Conservation (phyloP, 2,329 filamentous ascomycete species). For the Madurella fahalii region DNA sequence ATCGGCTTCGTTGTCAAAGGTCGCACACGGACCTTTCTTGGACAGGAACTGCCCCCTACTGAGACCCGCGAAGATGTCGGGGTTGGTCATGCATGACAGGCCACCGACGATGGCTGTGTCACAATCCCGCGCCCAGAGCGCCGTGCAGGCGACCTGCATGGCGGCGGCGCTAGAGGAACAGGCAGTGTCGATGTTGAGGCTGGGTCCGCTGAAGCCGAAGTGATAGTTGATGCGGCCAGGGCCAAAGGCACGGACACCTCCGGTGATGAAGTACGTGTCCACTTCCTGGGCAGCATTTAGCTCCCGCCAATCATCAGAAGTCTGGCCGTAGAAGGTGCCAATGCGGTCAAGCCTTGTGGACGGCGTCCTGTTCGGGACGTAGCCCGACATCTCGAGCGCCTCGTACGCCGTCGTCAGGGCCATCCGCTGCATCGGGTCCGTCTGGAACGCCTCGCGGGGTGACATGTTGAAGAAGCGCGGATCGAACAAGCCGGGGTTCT, state of each 20-base stretch:
- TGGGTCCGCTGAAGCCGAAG: slow-evolving; percentile 72
- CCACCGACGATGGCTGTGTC: slow-evolving; percentile 80
- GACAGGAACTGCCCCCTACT: slow-evolving; percentile 75
- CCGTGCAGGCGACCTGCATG: slow-evolving; percentile 67
- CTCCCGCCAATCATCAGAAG: slow-evolving; percentile 73
- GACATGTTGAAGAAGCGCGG: slow-evolving; percentile 88
- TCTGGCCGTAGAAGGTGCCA: slow-evolving; percentile 71
- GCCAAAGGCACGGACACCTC: slow-evolving; percentile 40
- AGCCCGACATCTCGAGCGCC: slow-evolving; percentile 75
- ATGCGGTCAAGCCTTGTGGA: slow-evolving; percentile 62
- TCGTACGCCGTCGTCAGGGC: slow-evolving; percentile 75
- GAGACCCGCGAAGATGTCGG: slow-evolving; percentile 72
- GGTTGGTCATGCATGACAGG: slow-evolving; percentile 73
- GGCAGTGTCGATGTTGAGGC: slow-evolving; percentile 70
- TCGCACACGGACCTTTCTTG: slow-evolving; percentile 71
- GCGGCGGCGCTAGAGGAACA: slow-evolving; percentile 72
- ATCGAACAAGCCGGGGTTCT: slow-evolving; percentile 73
- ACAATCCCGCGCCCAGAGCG: slow-evolving; percentile 70
- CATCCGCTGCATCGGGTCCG: slow-evolving; percentile 76
- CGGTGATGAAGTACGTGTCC: slow-evolving; percentile 51
- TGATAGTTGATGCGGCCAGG: slow-evolving; percentile 68
- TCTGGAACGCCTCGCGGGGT: slow-evolving; percentile 72
- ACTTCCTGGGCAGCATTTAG: slow-evolving; percentile 69
- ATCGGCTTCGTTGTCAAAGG: slow-evolving; percentile 75
- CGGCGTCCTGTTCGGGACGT: slow-evolving; percentile 68